These are phyloP conservation scores for Chaetomiaceae sp. DNA, from an alignment of 2,329 filamentous ascomycete species.

Conservation along the genomic window DNA sequence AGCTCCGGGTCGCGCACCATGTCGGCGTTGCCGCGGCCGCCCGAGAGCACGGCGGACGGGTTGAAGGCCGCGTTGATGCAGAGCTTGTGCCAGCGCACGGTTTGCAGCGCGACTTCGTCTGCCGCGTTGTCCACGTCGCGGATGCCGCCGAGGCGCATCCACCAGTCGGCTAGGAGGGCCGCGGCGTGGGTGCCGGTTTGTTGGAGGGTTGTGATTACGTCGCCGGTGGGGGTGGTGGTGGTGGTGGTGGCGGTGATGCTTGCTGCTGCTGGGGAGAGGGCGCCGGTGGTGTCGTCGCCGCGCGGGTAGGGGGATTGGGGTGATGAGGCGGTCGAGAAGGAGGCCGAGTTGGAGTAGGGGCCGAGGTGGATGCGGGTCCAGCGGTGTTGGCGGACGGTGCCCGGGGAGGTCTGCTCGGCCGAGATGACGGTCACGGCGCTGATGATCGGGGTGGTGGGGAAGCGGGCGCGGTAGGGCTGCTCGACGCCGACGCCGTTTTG, in stretches of 20 bases:
- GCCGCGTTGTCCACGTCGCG: slow-evolving; percentile 61
- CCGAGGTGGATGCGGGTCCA: slow-evolving; percentile 70
- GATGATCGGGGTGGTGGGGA: slow-evolving; percentile 56
- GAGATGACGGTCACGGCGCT: slow-evolving; percentile 66
- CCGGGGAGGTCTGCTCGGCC: slow-evolving; percentile 60
- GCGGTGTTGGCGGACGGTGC: slow-evolving; percentile 63
- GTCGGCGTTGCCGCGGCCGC: slow-evolving; percentile 58
- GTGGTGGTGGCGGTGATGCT: too few species aligned
- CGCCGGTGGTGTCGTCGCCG: slow-evolving; percentile 13
- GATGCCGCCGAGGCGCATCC: slow-evolving; percentile 54
- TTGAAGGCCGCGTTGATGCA: slow-evolving; percentile 75
- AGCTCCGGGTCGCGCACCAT: slow-evolving; percentile 63
- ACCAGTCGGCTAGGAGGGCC: slow-evolving; percentile 47
- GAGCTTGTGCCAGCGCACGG: slow-evolving; percentile 71
- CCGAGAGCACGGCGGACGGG: slow-evolving; percentile 62
- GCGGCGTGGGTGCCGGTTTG: slow-evolving; percentile 40
- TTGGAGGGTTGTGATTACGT: slow-evolving; percentile 25
- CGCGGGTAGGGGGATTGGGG: neutral
- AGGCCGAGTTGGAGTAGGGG: slow-evolving; percentile 50
- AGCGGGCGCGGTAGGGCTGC: slow-evolving; percentile 58
- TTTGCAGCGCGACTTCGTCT: slow-evolving; percentile 61
- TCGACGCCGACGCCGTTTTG: slow-evolving; percentile 70
- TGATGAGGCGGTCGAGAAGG: neutral
- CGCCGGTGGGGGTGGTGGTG: slow-evolving; percentile 7
- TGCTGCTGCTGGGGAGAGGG: too few species aligned